Evolutionary conservation across 805 yeast genomes (phyloP).

Genomic region (Sugiyamaella marilandica): DNA sequence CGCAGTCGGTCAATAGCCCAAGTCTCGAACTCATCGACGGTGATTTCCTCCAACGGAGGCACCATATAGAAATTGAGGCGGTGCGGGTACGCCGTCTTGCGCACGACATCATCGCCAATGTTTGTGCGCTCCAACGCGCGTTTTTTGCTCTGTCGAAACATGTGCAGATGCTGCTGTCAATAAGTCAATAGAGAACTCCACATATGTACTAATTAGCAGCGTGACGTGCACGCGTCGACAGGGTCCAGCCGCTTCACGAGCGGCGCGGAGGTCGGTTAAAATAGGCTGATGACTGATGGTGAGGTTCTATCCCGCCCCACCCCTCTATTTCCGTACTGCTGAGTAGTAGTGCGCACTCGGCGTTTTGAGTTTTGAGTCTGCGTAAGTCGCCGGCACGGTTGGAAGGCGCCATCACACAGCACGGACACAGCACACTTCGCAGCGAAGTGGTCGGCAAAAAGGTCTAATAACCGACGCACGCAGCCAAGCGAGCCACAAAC

Average conservation of each 20-base stretch:
- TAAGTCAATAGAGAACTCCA: background rate
- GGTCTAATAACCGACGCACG: too few relatives aligned
- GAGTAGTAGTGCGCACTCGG: too few relatives aligned
- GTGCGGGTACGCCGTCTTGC: slow-evolving; percentile 42
- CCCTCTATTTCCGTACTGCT: too few relatives aligned
- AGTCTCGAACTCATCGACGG: slow-evolving; percentile 84
- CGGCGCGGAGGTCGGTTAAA: background rate
- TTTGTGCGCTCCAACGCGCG: slow-evolving; percentile 31
- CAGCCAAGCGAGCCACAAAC: too few relatives aligned
- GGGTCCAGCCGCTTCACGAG: background rate
- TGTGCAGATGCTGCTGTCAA: slow-evolving; percentile 12
- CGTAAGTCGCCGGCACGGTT: too few relatives aligned
- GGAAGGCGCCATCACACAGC: too few relatives aligned
- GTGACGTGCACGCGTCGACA: slow-evolving; percentile 1
- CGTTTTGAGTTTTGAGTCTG: too few relatives aligned
- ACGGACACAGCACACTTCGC: too few relatives aligned
- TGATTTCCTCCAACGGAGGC: slow-evolving; percentile 82
- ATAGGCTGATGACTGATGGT: too few relatives aligned
- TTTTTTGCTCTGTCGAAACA: slow-evolving; percentile 29
- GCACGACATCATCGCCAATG: slow-evolving; percentile 33
- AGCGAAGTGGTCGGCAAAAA: too few relatives aligned
- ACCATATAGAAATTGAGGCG: slow-evolving; percentile 68
- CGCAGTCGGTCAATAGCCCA: slow-evolving; percentile 94
- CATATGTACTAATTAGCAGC: background rate
- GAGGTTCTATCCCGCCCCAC: too few relatives aligned